Conservation (phyloP, 2,329 filamentous ascomycete genomes). For the Apiospora malaysiana region DNA sequence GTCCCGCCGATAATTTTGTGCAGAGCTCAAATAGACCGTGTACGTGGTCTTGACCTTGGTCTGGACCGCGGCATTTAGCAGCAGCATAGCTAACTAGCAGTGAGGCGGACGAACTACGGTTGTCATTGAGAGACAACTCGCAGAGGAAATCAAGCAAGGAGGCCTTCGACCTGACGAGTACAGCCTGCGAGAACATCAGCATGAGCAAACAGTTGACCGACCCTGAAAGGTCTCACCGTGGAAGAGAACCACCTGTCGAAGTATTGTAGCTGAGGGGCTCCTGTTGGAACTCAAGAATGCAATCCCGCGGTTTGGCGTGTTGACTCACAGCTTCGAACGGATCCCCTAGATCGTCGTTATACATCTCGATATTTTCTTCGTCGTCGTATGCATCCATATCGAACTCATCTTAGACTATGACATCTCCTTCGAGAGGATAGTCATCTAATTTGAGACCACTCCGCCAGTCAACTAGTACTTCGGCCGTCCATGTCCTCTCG, state of each 20-base stretch:
- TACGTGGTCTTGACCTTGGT: neutral
- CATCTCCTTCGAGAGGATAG: neutral
- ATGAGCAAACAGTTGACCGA: neutral
- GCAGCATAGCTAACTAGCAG: neutral
- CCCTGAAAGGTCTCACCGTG: neutral
- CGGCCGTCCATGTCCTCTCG: neutral
- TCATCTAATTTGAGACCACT: neutral
- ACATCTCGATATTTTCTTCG: neutral
- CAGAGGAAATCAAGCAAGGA: neutral
- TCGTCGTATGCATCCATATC: neutral
- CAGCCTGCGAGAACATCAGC: neutral
- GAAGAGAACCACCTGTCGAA: neutral
- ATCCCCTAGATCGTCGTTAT: neutral
- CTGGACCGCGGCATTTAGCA: neutral
- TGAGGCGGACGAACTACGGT: neutral
- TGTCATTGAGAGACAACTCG: neutral
- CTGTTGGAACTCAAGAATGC: neutral
- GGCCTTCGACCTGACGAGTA: neutral
- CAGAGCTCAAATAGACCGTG: neutral
- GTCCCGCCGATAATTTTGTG: neutral
- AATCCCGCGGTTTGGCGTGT: too few relatives aligned
- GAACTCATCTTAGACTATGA: neutral
- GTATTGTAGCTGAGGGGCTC: neutral
- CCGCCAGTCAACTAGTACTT: slow-evolving; percentile 11
- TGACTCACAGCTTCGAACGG: neutral